phyloP scores from a whole-genome alignment of 1,139 yeast genomes.

The Scheffersomyces quercinus region DNA sequence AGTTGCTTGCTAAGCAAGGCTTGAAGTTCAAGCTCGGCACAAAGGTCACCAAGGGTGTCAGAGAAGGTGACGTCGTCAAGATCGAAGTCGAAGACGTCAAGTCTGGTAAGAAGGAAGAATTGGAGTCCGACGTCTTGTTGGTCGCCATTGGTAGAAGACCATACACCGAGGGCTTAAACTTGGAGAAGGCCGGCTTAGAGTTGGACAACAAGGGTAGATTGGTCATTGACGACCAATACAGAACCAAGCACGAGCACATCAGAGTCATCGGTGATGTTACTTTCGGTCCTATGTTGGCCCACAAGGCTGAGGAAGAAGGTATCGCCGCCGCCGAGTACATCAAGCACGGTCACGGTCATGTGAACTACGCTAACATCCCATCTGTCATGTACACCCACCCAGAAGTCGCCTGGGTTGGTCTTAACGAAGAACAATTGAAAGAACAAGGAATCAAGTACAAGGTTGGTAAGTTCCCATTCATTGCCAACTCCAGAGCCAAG shows the following conservation, averaged over 20 bases:
- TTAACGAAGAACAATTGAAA: slow-evolving; percentile 92
- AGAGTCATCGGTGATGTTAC: slow-evolving; percentile 98
- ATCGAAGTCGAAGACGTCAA: slow-evolving; percentile 89
- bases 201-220: slow-evolving; percentile 89
- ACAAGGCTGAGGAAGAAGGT: slow-evolving; percentile 99
- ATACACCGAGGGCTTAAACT: slow-evolving; percentile 84
- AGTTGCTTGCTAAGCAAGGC: slow-evolving; percentile 92
- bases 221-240: slow-evolving; percentile 91
- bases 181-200: slow-evolving; percentile 87
- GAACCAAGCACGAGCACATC: slow-evolving; percentile 89
- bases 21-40: slow-evolving; percentile 89
- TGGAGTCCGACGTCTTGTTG: slow-evolving; percentile 89
- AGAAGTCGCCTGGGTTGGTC: slow-evolving; percentile 99
- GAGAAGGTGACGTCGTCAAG: slow-evolving; percentile 86
- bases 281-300: slow-evolving; percentile 99
- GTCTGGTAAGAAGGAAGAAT: slow-evolving; percentile 72
- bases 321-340: slow-evolving; percentile 97
- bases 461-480: slow-evolving; percentile 96
- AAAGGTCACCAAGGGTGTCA: slow-evolving; percentile 82
- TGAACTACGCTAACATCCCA: slow-evolving; percentile 96
- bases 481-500: slow-evolving; percentile 99
- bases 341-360: slow-evolving; percentile 94
- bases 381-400: slow-evolving; percentile 99
- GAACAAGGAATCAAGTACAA: slow-evolving; percentile 90
- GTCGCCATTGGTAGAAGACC: slow-evolving; percentile 99